These are phyloP conservation scores for Zopfia rhizophila DNA, from an alignment of 2,329 filamentous ascomycete species.

Conservation along the genomic window DNA sequence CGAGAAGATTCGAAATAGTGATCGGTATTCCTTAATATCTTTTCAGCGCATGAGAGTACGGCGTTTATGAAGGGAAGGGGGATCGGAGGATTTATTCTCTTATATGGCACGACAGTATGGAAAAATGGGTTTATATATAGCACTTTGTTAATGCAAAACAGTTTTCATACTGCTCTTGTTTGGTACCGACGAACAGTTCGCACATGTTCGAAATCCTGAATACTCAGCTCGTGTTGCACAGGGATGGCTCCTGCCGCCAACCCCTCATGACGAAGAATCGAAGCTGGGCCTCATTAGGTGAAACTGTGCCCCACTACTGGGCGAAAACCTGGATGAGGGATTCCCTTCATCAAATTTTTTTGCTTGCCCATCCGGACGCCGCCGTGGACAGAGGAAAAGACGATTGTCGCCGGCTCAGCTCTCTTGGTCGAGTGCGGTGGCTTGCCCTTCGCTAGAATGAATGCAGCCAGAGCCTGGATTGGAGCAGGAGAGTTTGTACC, in stretches of 20 bases:
- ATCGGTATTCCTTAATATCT: constrained; percentile 9
- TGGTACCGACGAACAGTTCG: constrained; percentile 15
- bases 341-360: too few relatives aligned
- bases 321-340: too few relatives aligned
- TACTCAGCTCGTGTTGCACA: background rate
- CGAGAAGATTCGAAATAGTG: constrained; percentile 8
- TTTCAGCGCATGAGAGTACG: constrained; percentile 10
- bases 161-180: constrained; percentile 4
- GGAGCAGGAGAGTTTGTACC: constrained; percentile 24
- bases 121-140: constrained; percentile 23
- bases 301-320: background rate
- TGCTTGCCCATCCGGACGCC: constrained; percentile 12
- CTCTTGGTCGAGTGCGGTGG: constrained; percentile 15
- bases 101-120: constrained; percentile 11
- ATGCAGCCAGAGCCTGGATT: constrained; percentile 6
- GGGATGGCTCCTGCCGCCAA: constrained; percentile 6
- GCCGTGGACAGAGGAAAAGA: constrained; percentile 8
- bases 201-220: constrained; percentile 3
- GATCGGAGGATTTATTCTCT: background rate
- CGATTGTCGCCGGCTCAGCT: constrained; percentile 21
- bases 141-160: constrained; percentile 17
- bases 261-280: too few relatives aligned
- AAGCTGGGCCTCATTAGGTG: background rate
- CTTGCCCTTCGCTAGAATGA: constrained; percentile 7
- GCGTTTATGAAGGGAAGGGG: constrained; percentile 12